Conservation (phyloP, 306 rosid genomes). For the Elaeagnus macrophylla region DNA sequence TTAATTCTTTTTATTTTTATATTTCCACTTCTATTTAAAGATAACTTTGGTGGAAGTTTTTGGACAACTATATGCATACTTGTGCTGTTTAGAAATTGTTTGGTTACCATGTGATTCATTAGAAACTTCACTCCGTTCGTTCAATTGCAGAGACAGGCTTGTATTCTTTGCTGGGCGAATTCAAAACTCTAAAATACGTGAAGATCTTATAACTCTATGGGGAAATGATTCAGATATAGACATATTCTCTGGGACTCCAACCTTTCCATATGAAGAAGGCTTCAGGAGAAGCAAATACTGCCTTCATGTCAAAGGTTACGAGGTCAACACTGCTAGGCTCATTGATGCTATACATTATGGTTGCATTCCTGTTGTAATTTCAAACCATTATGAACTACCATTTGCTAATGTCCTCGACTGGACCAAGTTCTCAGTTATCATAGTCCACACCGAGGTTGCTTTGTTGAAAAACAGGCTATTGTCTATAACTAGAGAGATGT, state of each 20-base stretch:
- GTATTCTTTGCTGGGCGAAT: conserved; percentile 25
- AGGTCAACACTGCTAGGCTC: conserved; percentile 30
- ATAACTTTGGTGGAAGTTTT: no score
- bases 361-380: conserved; percentile 27
- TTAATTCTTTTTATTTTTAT: no score
- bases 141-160: conserved; percentile 21
- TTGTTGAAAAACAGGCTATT: conserved; percentile 12
- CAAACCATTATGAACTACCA: conserved; percentile 29
- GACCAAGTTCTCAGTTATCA: conserved; percentile 24
- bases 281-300: conserved; percentile 29
- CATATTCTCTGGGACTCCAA: conserved; percentile 11
- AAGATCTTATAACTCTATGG: conserved; percentile 22
- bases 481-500: conserved; percentile 4
- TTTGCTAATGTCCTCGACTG: conserved; percentile 26
- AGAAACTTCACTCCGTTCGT: neutral
- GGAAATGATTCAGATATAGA: conserved; percentile 24
- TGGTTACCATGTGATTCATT: neutral
- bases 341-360: conserved; percentile 30
- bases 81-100: no score
- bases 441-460: conserved; percentile 20
- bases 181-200: conserved; percentile 22
- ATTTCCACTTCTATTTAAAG: no score
- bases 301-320: conserved; percentile 29
- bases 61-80: no score
- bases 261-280: conserved; percentile 23